Evolutionary conservation across 2,329 filamentous ascomycete species (phyloP), one percentile per base, ranked within the genome.

Genomic region (Fusarium sarcochroum): DNA sequence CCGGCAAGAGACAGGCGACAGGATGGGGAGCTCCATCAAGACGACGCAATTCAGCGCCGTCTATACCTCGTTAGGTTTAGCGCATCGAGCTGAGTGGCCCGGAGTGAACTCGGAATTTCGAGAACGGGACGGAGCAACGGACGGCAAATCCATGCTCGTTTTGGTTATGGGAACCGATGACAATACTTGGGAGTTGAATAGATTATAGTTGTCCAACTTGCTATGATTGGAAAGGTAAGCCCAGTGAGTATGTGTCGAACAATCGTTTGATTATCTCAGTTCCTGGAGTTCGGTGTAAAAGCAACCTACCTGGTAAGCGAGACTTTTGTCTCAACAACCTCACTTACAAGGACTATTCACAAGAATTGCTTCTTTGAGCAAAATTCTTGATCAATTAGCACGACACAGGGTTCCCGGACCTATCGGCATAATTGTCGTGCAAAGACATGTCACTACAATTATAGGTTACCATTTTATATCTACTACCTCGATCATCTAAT

Each of bases 71-170:
- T 61, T 7, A 0, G 46, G 67, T 17, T 60, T 70, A 70, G 67
- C 21, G 34, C 10, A 49, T 61, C 20, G 48, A 60, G 67, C 57
- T 70, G 69, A 63, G 59, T 53, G 58, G 61, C 54, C 38, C 72
- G 72, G 72, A 73, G 64, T 45, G 67, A 41, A 58, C 66, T 74
- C 72, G 72, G 72, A 62, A 70, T 72, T 56, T 68, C 58, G 55
- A 67, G 54, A 47, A 62, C 62, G 63, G 59, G 57, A 71, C 69
- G 70, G 70, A 65, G 58, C 56, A 66, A 61, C 40, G 58, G 48
- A 37, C 15, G 34, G 40, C 20, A 13, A 38, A 7, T 53, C 21
- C 25, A 30, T 13, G 27, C 27, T 30, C 27, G 27, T 11, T 30
- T 30, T 30, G 27, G 27, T 13, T 30, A 30, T 32, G 25, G 21